Evolutionary conservation across 352 stramenopile genomes (phyloP).

Genomic region (Globisporangium splendens): DNA sequence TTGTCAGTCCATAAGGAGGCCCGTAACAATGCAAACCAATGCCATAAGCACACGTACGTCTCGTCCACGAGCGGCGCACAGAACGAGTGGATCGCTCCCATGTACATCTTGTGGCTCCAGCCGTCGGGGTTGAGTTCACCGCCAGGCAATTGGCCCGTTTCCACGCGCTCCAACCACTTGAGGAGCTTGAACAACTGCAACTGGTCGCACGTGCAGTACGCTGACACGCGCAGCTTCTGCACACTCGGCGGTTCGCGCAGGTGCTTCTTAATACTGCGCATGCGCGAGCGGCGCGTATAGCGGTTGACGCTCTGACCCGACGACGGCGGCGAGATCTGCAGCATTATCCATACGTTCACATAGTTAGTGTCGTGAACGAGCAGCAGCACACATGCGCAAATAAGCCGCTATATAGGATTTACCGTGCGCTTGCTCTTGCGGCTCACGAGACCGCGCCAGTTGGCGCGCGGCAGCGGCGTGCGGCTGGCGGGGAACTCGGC

Average conservation of each 20-base stretch:
- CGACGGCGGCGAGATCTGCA: slow-evolving; percentile 25
- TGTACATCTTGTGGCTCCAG: slow-evolving; percentile 86
- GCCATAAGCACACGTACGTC: slow-evolving; percentile 19
- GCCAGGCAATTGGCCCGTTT: slow-evolving; percentile 70
- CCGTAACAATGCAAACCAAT: too few relatives aligned
- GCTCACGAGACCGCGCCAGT: slow-evolving; percentile 48
- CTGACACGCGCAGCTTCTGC: slow-evolving; percentile 78
- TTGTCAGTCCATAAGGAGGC: neutral
- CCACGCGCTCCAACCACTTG: slow-evolving; percentile 81
- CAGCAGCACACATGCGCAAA: too few relatives aligned
- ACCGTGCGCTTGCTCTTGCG: slow-evolving; percentile 48
- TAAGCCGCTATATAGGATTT: neutral
- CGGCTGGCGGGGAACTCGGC: slow-evolving; percentile 16
- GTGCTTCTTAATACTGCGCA: slow-evolving; percentile 84
- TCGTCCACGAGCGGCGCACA: slow-evolving; percentile 45
- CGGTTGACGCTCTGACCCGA: slow-evolving; percentile 54
- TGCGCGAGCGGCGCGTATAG: slow-evolving; percentile 72
- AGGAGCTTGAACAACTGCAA: slow-evolving; percentile 84
- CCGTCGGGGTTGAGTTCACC: slow-evolving; percentile 76
- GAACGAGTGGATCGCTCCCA: slow-evolving; percentile 79
- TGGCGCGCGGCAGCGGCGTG: slow-evolving; percentile 54
- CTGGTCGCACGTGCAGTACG: slow-evolving; percentile 85
- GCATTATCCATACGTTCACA: neutral
- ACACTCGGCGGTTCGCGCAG: slow-evolving; percentile 61
- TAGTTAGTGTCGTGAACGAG: neutral